Percentiles rank a stretch among this genome's conserved stretches.
Conservation (phyloP, 441 rosid genomes). For the Mallotus japonicus region DNA sequence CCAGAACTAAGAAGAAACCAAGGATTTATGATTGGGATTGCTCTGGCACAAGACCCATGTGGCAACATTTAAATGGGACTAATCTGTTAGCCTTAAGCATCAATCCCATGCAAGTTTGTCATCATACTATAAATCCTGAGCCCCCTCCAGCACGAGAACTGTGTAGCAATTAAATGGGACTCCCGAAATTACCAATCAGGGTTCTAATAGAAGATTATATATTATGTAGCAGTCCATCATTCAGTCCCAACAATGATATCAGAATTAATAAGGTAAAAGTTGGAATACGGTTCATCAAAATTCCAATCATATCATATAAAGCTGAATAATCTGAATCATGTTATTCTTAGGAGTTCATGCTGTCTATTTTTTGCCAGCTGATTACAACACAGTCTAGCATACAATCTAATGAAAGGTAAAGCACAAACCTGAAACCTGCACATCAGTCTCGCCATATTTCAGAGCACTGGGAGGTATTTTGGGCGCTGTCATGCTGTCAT, state of each 20-base stretch:
- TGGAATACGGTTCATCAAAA: background rate
- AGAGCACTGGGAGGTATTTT: constrained; percentile 70
- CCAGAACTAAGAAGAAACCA: too few relatives aligned
- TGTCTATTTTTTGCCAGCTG: constrained; percentile 5
- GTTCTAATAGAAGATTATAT: background rate
- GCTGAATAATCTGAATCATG: background rate
- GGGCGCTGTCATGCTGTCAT: constrained; percentile 87
- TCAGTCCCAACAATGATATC: background rate
- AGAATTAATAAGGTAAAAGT: background rate
- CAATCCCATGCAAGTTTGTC: background rate
- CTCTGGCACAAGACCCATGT: too few relatives aligned
- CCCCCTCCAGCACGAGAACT: too few relatives aligned
- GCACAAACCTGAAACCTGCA: constrained; percentile 64
- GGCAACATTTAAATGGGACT: too few relatives aligned
- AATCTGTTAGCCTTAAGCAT: background rate
- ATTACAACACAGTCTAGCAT: constrained; percentile 5
- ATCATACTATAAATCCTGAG: background rate
- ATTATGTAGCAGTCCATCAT: background rate
- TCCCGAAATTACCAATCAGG: too few relatives aligned
- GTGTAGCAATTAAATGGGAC: too few relatives aligned
- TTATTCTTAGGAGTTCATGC: background rate
- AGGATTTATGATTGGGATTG: too few relatives aligned
- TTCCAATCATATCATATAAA: background rate
- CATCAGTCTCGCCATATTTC: constrained; percentile 68
- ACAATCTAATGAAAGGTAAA: background rate